phyloP scores from a whole-genome alignment of 768 basidiomycete species.

The Hypsizygus marmoreus region DNA sequence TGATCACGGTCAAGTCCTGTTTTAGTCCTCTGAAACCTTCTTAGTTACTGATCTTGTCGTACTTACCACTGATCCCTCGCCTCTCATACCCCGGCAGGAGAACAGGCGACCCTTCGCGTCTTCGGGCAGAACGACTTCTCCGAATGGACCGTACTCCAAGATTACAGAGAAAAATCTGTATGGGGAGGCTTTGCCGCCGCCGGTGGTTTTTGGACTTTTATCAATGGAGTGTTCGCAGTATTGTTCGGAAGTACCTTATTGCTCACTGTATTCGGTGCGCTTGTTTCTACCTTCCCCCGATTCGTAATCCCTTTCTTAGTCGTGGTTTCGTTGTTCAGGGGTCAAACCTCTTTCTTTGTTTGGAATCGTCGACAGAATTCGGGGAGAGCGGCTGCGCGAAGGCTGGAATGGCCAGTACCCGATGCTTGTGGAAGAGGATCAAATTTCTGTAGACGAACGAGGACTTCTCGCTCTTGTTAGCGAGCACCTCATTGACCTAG shows the following conservation, averaged over 20 bases:
- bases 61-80: slow-evolving; percentile 15
- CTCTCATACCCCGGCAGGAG: slow-evolving; percentile 2
- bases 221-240: slow-evolving; percentile 20
- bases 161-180: slow-evolving; percentile 19
- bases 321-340: too few species aligned
- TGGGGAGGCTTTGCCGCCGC: slow-evolving; percentile 19
- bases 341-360: slow-evolving; percentile 6
- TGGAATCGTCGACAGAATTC: slow-evolving; percentile 7
- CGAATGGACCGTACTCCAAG: slow-evolving; percentile 17
- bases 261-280: slow-evolving; percentile 20
- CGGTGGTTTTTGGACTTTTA: slow-evolving; percentile 27
- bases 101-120: slow-evolving; percentile 17
- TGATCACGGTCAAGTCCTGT: background rate
- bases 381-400: background rate
- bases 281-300: background rate
- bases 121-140: slow-evolving; percentile 7
- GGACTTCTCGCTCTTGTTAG: too few species aligned
- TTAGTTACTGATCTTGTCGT: slow-evolving; percentile 7
- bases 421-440: too few species aligned
- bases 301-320: too few species aligned
- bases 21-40: slow-evolving; percentile 16
- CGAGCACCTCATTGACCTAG: too few species aligned
- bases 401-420: background rate
- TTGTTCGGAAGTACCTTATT: slow-evolving; percentile 21
- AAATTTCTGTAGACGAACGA: too few species aligned